Evolutionary conservation across 371 early-diverging fungal genomes (phyloP).

Genomic region (Catenaria anguillulae): DNA sequence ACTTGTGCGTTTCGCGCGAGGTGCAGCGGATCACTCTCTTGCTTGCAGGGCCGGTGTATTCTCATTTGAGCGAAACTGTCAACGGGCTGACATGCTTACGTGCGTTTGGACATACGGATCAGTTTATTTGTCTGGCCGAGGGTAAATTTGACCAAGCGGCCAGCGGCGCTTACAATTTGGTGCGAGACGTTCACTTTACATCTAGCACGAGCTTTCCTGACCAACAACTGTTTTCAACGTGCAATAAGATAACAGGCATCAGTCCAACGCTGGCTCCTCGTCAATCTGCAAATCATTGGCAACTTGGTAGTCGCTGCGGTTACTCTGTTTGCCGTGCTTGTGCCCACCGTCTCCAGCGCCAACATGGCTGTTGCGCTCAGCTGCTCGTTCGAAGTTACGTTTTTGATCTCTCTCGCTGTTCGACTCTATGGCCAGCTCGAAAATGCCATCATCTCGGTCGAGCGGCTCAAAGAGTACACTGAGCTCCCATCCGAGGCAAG

Average conservation of each 20-base stretch:
- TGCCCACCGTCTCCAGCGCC: too few species aligned
- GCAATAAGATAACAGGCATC: constrained; percentile 32
- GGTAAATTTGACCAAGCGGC: constrained; percentile 56
- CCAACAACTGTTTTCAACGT: too few species aligned
- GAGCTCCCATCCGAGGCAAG: constrained; percentile 67
- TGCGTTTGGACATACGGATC: constrained; percentile 34
- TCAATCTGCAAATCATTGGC: constrained; percentile 69
- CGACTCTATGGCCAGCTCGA: constrained; percentile 14
- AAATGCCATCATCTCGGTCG: constrained; percentile 68
- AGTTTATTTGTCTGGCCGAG: constrained; percentile 62
- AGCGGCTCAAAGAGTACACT: constrained; percentile 74
- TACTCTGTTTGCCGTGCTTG: constrained; percentile 14
- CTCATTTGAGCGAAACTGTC: constrained; percentile 45
- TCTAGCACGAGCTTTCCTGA: too few species aligned
- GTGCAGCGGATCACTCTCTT: constrained; percentile 64
- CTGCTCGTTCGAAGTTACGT: background rate
- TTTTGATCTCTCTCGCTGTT: background rate
- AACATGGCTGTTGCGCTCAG: background rate
- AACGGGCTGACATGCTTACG: constrained; percentile 65
- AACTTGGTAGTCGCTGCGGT: constrained; percentile 8
- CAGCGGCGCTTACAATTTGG: constrained; percentile 46
- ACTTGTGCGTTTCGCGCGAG: constrained; percentile 54
- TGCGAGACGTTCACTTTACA: too few species aligned
- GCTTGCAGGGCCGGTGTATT: constrained; percentile 64
- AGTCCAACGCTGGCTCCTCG: constrained; percentile 75